These are phyloP conservation scores for Mychonastes homosphaera DNA, from an alignment of 139 green algal genomes.

Conservation along the genomic window DNA sequence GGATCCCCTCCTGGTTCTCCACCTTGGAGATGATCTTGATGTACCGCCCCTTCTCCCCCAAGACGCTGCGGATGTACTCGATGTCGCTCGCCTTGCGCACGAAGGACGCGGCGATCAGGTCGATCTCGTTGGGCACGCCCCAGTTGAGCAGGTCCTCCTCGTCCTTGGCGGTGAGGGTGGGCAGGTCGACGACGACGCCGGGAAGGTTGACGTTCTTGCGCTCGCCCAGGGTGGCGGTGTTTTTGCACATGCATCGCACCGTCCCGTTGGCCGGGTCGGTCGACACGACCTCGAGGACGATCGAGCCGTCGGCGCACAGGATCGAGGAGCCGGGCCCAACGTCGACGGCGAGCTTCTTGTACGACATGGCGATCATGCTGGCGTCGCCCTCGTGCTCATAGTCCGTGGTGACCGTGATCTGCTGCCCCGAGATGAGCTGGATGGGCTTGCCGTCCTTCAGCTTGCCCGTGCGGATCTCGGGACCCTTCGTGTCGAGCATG, in stretches of 20 bases:
- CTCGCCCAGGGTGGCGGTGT: conserved; percentile 93
- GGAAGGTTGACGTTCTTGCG: conserved; percentile 95
- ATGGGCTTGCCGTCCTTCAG: conserved; percentile 82
- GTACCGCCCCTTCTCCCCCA: conserved; percentile 59
- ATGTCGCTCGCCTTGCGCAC: conserved; percentile 92
- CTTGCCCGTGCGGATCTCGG: conserved; percentile 93
- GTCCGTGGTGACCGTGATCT: conserved; percentile 91
- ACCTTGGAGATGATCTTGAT: conserved; percentile 42
- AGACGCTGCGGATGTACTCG: conserved; percentile 73
- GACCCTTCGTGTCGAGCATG: conserved; percentile 98
- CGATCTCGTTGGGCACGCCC: conserved; percentile 93
- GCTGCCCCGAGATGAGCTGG: conserved; percentile 56
- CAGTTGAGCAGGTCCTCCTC: conserved; percentile 85
- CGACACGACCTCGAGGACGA: conserved; percentile 85
- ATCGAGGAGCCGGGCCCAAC: conserved; percentile 78
- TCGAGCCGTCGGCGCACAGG: conserved; percentile 86
- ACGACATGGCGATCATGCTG: conserved; percentile 79
- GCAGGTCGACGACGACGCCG: conserved; percentile 94
- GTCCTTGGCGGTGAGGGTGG: conserved; percentile 94
- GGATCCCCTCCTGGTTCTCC: conserved; percentile 95
- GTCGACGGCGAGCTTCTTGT: conserved; percentile 79
- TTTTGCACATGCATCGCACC: conserved; percentile 67
- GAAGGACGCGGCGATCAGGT: conserved; percentile 98
- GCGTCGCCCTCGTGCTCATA: conserved; percentile 73
- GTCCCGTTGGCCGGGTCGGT: conserved; percentile 63